Evolutionary conservation across 805 yeast genomes (phyloP), one percentile per base, ranked within the genome.

Genomic region (Diddensiella santjacobensis): DNA sequence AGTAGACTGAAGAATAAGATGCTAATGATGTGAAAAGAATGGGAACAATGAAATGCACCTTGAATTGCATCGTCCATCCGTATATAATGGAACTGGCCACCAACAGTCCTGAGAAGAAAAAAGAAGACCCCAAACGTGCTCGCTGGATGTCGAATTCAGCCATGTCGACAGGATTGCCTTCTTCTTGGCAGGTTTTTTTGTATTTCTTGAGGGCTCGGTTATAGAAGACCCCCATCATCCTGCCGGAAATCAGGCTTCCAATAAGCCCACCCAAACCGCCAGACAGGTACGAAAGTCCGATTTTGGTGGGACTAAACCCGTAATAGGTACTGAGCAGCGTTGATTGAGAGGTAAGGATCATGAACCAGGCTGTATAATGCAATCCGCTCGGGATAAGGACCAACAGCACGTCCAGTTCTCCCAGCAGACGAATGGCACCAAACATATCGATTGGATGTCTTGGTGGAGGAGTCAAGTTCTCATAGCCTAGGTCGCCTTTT

Each of bases 201-300:
- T 31, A 44, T 15, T 37, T 29, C 24, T 36, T 29, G 6, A 54
- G 37, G 13, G 64, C 55, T 17, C 58, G 60, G 15, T 64, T 63
- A 59, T 83, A 84, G 49, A 70, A 64, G 62, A 65, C 63, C 57
- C 85, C 82, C 56, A 85, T 59, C 3, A 78, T 37, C 53, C 71
- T 68, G 0, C 96, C 96, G 2, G 80, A 65, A 0, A 61, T 30
- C 0, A 87, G 52, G 0, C 90, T 77, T 20, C 91, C 87, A 0
- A 71, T 35, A 13, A 85, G 62, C 3, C 87, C 78, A 8, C 83
- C 84, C 0, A 78, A 55, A 13, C 96, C 96, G 18, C 83, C 80
- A 2, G 95, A 84, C 37, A 88, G 69, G 58, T 81, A 88, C 47
- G 87, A 79, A 15, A 80, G 65, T 2, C 96, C 96, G 35, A 86